Conservation (phyloP, 2,329 filamentous ascomycete genomes). For the Microsporum canis region DNA sequence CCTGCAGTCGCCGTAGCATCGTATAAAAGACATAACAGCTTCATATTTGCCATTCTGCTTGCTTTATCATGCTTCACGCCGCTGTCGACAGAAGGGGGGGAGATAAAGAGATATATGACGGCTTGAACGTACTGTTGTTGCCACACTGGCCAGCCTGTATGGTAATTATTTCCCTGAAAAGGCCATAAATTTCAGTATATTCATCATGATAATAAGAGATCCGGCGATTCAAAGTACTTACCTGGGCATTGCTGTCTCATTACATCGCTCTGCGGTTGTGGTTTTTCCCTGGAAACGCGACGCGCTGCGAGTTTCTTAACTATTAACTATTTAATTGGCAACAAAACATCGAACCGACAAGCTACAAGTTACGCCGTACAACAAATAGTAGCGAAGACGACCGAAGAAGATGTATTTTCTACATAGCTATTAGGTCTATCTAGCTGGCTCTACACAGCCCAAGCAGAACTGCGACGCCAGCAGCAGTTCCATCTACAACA, state of each 20-base stretch:
- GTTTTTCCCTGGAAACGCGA: constrained; percentile 3
- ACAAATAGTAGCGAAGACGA: neutral
- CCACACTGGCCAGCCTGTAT: constrained; percentile 98
- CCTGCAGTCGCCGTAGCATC: neutral
- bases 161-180: constrained; percentile 88
- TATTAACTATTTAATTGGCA: neutral
- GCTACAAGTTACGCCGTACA: neutral
- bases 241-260: constrained; percentile 1
- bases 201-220: neutral
- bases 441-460: neutral
- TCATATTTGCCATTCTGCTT: neutral
- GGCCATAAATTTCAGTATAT: constrained; percentile 7
- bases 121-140: constrained; percentile 74
- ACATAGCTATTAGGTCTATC: neutral
- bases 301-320: neutral
- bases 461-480: constrained; percentile 20
- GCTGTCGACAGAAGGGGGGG: neutral
- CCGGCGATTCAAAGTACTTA: neutral
- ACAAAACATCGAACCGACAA: neutral
- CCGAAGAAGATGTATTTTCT: neutral
- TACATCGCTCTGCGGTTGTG: constrained; percentile 1
- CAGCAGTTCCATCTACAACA: constrained; percentile 59
- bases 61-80: neutral
- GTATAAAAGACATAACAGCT: neutral
- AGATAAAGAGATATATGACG: neutral